Percentiles rank a stretch among this genome's conserved stretches.
Conservation (phyloP, 164 flowering plant genomes). For the Cinnamomum chago region DNA sequence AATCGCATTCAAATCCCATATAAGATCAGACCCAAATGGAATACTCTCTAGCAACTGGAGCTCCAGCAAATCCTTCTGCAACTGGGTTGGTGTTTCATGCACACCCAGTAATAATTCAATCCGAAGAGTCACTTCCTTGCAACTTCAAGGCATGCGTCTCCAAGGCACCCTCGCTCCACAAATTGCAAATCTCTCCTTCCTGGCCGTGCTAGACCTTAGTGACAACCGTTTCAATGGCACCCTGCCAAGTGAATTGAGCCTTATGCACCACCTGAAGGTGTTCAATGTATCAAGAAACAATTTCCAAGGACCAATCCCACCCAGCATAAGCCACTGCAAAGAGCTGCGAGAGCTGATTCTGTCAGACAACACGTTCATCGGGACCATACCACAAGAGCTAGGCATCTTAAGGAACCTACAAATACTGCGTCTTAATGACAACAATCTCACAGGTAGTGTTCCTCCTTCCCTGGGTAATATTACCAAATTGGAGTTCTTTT, state of each 20-base stretch:
- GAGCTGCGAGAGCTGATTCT: background rate
- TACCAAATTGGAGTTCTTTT: too few relatives aligned
- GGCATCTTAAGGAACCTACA: too few relatives aligned
- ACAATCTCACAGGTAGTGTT: background rate
- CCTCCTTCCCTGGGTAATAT: background rate
- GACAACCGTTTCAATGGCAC: constrained; percentile 20
- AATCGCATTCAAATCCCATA: constrained; percentile 18
- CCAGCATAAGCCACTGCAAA: background rate
- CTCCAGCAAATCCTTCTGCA: constrained; percentile 25
- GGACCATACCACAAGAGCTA: too few relatives aligned
- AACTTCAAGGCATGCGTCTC: constrained; percentile 8
- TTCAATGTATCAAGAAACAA: background rate
- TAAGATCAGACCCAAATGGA: constrained; percentile 15
- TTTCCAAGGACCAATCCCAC: constrained; percentile 13
- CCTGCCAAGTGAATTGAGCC: constrained; percentile 23
- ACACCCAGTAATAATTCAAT: constrained; percentile 7
- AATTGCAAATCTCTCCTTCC: constrained; percentile 35
- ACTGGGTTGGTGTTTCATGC: constrained; percentile 28
- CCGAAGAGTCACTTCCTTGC: constrained; percentile 15
- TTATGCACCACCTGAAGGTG: constrained; percentile 6
- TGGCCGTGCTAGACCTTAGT: background rate
- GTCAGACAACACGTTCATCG: background rate
- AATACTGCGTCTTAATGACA: too few relatives aligned
- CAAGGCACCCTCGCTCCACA: constrained; percentile 27
- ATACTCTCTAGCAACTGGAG: constrained; percentile 24